Base-by-base conservation (phyloP, 768 basidiomycete genomes). In the Lentinula lateritia region DNA sequence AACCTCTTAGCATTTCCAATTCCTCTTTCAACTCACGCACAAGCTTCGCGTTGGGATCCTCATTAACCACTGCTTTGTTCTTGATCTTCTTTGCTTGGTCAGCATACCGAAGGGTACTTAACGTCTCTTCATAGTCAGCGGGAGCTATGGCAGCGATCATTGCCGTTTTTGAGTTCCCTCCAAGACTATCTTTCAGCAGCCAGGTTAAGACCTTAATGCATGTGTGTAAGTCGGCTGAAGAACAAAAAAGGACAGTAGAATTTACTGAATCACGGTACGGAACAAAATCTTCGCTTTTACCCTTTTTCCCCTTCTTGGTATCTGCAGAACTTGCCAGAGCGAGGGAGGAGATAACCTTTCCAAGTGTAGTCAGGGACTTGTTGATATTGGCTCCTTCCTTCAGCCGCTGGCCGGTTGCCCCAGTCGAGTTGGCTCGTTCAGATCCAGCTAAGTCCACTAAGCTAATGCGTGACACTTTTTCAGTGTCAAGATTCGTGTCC, bases 61-160 rank as follows among this genome's bases (percentile, higher is more conserved):
- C 97, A 76, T 99, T 99, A 66, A 99, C 92, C 62, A 98, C 87
- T 15, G 97, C 96, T 79, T 98, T 96, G 76, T 98, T 99, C 87
- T 95, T 98, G 77, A 99, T 99, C 88, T 96, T 96, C 89, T 99
- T 99, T 38, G 96, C 95, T 72, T 93, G 93, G 80, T 97, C 95
- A 67, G 97, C 97, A 75, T 99, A 98, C 5, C 97, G 90, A 62
- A 99, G 79, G 2, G 96, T 98, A 75, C 93, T 93, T 63, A 98
- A 78, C 15, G 96, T 98, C 74, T 98, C 96, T 66, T 98, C 96
- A 70, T 98, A 98, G 76, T 98, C 95, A 50, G 95, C 95, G n/a
- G 95, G 95, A 50, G 94, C 88, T 64, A 99, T 98, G 42, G 97
- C 97, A 55, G 97, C 97, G 66, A 99, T 98, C 97, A 99, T 98